Conservation (phyloP, 2,329 filamentous ascomycete genomes). For the Zymoseptoria ardabiliae region DNA sequence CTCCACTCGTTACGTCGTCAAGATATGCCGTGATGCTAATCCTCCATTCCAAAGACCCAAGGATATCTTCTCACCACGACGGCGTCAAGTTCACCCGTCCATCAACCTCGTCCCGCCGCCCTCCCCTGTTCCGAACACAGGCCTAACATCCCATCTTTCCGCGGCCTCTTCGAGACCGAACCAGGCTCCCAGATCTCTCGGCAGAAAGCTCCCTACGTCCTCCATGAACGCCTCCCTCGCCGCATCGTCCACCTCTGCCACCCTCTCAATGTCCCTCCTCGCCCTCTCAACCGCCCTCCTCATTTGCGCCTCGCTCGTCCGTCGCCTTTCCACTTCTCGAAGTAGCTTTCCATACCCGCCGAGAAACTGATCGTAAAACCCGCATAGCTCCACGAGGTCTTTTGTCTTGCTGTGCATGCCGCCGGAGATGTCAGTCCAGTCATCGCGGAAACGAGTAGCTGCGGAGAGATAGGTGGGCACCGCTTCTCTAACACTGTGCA, state of each 20-base stretch:
- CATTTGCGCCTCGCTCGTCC: conserved; percentile 65
- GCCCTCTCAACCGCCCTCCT: conserved; percentile 69
- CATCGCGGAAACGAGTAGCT: conserved; percentile 53
- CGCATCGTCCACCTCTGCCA: conserved; percentile 59
- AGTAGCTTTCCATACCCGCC: conserved; percentile 77
- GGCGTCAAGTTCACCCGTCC: background rate
- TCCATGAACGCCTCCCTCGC: conserved; percentile 72
- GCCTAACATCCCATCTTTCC: conserved; percentile 20
- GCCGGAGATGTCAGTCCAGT: conserved; percentile 68
- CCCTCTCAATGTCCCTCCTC: conserved; percentile 64
- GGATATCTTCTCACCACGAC: too few relatives aligned
- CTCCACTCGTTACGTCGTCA: background rate
- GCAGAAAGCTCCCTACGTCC: conserved; percentile 79
- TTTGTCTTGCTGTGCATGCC: conserved; percentile 61
- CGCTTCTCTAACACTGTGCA: conserved; percentile 61
- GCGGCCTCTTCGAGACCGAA: conserved; percentile 19
- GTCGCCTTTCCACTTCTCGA: conserved; percentile 72
- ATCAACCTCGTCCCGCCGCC: background rate
- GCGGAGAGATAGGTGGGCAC: conserved; percentile 59
- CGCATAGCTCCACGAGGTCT: conserved; percentile 68
- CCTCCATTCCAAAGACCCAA: too few relatives aligned
- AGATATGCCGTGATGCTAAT: background rate
- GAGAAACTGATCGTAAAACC: conserved; percentile 84
- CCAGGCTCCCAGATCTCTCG: conserved; percentile 34
- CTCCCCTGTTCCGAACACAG: background rate